Evolutionary conservation across 2,329 filamentous ascomycete species (phyloP).

Genomic region (Claviceps spartinae): DNA sequence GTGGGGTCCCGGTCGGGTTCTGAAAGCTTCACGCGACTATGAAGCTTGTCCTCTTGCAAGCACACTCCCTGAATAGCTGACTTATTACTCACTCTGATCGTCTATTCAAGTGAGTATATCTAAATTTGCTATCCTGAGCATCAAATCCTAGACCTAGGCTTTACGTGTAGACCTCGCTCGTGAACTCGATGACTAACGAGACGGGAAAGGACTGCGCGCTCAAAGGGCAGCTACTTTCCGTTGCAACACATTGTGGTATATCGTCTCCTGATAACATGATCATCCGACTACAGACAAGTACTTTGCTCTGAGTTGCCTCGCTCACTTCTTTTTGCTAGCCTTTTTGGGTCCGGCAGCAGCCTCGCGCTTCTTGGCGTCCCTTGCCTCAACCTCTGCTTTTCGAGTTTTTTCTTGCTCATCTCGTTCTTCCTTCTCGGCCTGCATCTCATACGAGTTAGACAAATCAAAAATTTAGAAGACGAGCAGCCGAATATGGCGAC

Average conservation of each 20-base stretch:
- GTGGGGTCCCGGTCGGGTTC: background rate
- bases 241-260: background rate
- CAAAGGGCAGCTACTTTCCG: background rate
- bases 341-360: conserved; percentile 38
- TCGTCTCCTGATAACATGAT: background rate
- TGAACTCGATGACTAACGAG: background rate
- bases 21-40: too few relatives aligned
- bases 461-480: background rate
- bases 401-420: conserved; percentile 37
- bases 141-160: background rate
- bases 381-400: conserved; percentile 37
- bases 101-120: too few relatives aligned
- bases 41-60: too few relatives aligned
- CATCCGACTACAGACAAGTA: background rate
- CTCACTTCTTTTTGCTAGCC: conserved; percentile 32
- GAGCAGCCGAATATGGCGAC: background rate
- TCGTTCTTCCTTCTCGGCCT: conserved; percentile 46
- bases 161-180: too few relatives aligned
- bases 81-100: too few relatives aligned
- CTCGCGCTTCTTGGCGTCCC: conserved; percentile 42
- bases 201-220: background rate
- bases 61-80: too few relatives aligned
- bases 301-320: conserved; percentile 8
- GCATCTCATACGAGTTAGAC: conserved; percentile 11
- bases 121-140: background rate